A percentile compares a stretch with the other conserved stretches of the same genome.
Conservation (phyloP, 2,329 filamentous ascomycete species). For the Trichoderma oligosporum region DNA sequence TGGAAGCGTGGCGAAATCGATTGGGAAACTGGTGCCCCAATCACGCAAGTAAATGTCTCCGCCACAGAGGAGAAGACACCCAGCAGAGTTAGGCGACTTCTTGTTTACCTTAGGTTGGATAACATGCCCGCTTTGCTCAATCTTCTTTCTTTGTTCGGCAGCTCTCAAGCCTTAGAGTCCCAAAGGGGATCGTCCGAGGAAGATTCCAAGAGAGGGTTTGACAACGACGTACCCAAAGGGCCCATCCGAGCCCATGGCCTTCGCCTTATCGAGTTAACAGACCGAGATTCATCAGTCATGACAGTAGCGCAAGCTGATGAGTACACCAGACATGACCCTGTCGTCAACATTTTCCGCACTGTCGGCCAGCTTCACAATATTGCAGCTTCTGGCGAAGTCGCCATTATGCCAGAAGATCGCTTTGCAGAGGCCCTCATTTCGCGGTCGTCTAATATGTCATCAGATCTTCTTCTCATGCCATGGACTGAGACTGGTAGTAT, state of each 20-base stretch:
- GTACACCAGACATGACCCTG: slow-evolving; percentile 68
- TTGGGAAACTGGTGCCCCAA: slow-evolving; percentile 54
- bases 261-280: slow-evolving; percentile 81
- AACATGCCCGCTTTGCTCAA: slow-evolving; percentile 79
- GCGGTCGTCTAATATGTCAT: slow-evolving; percentile 64
- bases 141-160: slow-evolving; percentile 75
- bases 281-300: slow-evolving; percentile 95
- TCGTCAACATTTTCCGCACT: slow-evolving; percentile 86
- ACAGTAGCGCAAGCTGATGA: slow-evolving; percentile 80
- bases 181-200: slow-evolving; percentile 8
- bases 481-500: slow-evolving; percentile 83
- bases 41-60: slow-evolving; percentile 20
- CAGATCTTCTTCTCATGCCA: slow-evolving; percentile 76
- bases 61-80: slow-evolving; percentile 11
- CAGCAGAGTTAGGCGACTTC: slow-evolving; percentile 54
- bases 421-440: slow-evolving; percentile 74
- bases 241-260: slow-evolving; percentile 71
- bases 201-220: slow-evolving; percentile 31
- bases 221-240: not conserved
- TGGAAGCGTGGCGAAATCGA: slow-evolving; percentile 83
- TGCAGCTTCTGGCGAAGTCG: slow-evolving; percentile 75
- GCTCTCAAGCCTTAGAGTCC: slow-evolving; percentile 29
- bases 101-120: slow-evolving; percentile 81
- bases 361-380: slow-evolving; percentile 83
- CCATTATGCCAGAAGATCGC: slow-evolving; percentile 70